Evolutionary conservation across 768 basidiomycete genomes (phyloP).

Genomic region (Termitomyces sp.): DNA sequence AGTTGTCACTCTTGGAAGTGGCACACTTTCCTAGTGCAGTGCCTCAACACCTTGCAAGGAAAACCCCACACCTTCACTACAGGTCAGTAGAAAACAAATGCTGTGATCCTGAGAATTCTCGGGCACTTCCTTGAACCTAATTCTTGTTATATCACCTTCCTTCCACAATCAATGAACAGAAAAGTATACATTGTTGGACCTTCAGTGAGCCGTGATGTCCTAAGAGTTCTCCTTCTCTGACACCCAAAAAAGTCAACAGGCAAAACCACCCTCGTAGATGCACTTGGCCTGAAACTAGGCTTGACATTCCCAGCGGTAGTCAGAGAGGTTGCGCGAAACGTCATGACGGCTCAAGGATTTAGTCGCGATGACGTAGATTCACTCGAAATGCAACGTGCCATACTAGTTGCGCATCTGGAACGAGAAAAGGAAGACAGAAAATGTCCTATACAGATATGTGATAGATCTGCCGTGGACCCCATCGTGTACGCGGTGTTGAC

Average conservation of each 20-base stretch:
- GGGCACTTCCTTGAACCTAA: conserved; percentile 12
- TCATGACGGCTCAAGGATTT: conserved; percentile 50
- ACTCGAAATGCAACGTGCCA: conserved; percentile 57
- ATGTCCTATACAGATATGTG: conserved; percentile 40
- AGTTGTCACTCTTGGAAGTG: no score
- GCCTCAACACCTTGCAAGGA: no score
- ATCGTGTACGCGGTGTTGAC: conserved; percentile 55
- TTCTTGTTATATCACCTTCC: background rate
- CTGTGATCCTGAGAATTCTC: conserved; percentile 9
- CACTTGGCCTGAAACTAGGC: conserved; percentile 36
- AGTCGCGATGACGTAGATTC: conserved; percentile 42
- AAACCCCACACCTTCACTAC: no score
- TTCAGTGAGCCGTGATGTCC: conserved; percentile 27
- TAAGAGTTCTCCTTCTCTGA: background rate
- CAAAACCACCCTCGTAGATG: conserved; percentile 63
- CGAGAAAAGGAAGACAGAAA: conserved; percentile 29
- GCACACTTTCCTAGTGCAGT: no score
- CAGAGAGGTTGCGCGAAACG: conserved; percentile 54
- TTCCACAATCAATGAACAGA: conserved; percentile 10
- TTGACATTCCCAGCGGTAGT: conserved; percentile 37
- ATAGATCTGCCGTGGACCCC: conserved; percentile 61
- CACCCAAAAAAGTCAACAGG: conserved; percentile 43
- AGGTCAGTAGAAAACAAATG: conserved; percentile 11
- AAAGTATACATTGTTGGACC: conserved; percentile 46
- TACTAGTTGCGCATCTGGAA: conserved; percentile 50